Evolutionary conservation across 805 yeast genomes (phyloP), one percentile per base, ranked within the genome.

Genomic region (Monosporozyma servazzii): DNA sequence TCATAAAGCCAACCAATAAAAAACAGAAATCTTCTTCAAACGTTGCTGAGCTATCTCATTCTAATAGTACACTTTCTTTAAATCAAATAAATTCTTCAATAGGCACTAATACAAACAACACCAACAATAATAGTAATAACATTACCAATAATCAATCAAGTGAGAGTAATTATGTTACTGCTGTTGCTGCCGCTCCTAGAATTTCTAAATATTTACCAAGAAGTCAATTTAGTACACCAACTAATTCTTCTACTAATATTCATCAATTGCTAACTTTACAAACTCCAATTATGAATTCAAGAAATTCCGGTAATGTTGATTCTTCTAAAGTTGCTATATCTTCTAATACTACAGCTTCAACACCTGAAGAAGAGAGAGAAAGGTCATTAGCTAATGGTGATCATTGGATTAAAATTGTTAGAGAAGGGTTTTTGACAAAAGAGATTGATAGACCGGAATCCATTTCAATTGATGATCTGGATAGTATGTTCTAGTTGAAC

Each of bases 101-200:
- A 4, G 7, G 15, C 31, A 44, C 37, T 23, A 5, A 18, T 17
- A 29, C 6, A 8, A 36, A 25, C 18, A 47, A 17, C 27, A 45
- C 25, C 31, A 27, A 33, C 21, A 40, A 27, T 20, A 25, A 47
- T 8, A 20, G 20, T 31, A 29, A 27, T 20, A 40, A 27, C 21
- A 25, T 27, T 4, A 20, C 20, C 18, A 29, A 27, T 25, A 23
- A 20, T 37, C 17, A n/a, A 15, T 8, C 18, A n/a, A n/a, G n/a
- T 33, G 39, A 45, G 13, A 47, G 36, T 31, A 23, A 47, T 29
- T 73, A 71, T 52, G 63, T 83, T 45, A 84, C 91, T 13, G 88
- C 88, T 18, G 91, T 91, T 21, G 89, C 89, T 11, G 88, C 88
- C 25, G 87, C 91, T 33, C 93, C 93, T 52, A 74, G 91, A 60